A percentile compares a stretch with the other conserved stretches of the same genome.
Evolutionary conservation across 768 basidiomycete genomes (phyloP).

Genomic region (Tricholoma saponaceum): DNA sequence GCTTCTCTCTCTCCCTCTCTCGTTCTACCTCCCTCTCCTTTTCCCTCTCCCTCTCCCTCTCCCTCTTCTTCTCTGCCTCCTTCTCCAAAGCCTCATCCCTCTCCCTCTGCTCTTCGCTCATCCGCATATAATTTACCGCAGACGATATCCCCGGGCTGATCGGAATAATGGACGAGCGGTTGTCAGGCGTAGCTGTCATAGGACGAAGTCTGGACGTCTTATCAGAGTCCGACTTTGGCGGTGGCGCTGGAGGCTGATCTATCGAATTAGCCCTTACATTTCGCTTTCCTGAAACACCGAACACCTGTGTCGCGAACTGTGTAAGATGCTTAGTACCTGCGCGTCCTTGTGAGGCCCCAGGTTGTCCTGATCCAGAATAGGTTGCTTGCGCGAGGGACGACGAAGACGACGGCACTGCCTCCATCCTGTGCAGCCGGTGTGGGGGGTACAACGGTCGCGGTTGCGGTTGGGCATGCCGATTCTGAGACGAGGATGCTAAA

Average conservation of each 20-base stretch:
- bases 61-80: constrained; percentile 6
- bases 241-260: constrained; percentile 13
- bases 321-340: constrained; percentile 31
- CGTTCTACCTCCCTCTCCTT: constrained; percentile 14
- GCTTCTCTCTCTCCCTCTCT: constrained; percentile 3
- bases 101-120: constrained; percentile 28
- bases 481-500: constrained; percentile 1
- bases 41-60: constrained; percentile 9
- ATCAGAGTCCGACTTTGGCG: constrained; percentile 13
- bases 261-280: constrained; percentile 4
- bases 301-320: constrained; percentile 44
- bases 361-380: neutral
- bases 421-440: constrained; percentile 11
- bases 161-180: constrained; percentile 49
- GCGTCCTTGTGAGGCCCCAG: constrained; percentile 1
- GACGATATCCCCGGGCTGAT: constrained; percentile 55
- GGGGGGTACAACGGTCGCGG: neutral
- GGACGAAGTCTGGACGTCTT: neutral
- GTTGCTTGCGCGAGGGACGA: constrained; percentile 21
- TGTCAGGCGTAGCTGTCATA: constrained; percentile 12
- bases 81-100: constrained; percentile 7
- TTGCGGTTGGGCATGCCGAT: neutral
- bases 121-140: constrained; percentile 52
- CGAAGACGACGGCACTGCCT: constrained; percentile 21
- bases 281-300: constrained; percentile 22